Percentiles rank a stretch among this genome's conserved stretches.
Conservation (phyloP, 768 basidiomycete genomes). For the Thelephora ganbajun region DNA sequence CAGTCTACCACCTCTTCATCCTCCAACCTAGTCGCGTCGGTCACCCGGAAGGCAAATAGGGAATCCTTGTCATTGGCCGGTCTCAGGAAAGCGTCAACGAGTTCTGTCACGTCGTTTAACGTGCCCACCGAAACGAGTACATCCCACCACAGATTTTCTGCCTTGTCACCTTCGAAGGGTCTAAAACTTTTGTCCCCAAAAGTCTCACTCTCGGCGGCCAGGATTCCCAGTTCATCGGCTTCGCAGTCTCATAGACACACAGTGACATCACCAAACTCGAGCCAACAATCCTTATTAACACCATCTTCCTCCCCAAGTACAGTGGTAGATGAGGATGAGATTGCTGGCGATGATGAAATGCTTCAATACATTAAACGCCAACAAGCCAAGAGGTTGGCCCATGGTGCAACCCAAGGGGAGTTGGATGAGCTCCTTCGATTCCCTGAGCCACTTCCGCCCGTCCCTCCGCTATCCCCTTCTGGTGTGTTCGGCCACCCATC, state of each 20-base stretch:
- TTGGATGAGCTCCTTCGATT: slow-evolving; percentile 82
- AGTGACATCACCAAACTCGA: slow-evolving; percentile 49
- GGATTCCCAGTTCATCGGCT: slow-evolving; percentile 32
- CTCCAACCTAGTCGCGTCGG: slow-evolving; percentile 29
- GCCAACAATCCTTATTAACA: slow-evolving; percentile 65
- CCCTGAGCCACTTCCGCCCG: slow-evolving; percentile 78
- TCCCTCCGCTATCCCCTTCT: slow-evolving; percentile 46
- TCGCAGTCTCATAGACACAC: slow-evolving; percentile 39
- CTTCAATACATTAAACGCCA: slow-evolving; percentile 83
- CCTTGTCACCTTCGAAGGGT: slow-evolving; percentile 69
- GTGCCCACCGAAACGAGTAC: slow-evolving; percentile 29
- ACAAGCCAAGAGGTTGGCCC: slow-evolving; percentile 74
- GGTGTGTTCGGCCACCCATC: slow-evolving; percentile 32
- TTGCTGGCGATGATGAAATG: slow-evolving; percentile 95
- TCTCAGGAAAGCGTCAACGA: slow-evolving; percentile 70
- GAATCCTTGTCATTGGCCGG: slow-evolving; percentile 72
- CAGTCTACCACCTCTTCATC: slow-evolving; percentile 39
- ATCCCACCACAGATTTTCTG: slow-evolving; percentile 53
- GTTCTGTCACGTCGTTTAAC: slow-evolving; percentile 59
- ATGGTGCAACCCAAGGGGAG: slow-evolving; percentile 75
- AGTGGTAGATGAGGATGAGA: slow-evolving; percentile 66
- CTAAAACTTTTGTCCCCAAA: slow-evolving; percentile 75
- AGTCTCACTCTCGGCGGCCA: slow-evolving; percentile 44
- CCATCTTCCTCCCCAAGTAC: slow-evolving; percentile 72
- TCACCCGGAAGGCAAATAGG: slow-evolving; percentile 53